These are phyloP conservation scores for Arthrobotrys entomopaga DNA, from an alignment of 2,329 filamentous ascomycete species.

Conservation along the genomic window DNA sequence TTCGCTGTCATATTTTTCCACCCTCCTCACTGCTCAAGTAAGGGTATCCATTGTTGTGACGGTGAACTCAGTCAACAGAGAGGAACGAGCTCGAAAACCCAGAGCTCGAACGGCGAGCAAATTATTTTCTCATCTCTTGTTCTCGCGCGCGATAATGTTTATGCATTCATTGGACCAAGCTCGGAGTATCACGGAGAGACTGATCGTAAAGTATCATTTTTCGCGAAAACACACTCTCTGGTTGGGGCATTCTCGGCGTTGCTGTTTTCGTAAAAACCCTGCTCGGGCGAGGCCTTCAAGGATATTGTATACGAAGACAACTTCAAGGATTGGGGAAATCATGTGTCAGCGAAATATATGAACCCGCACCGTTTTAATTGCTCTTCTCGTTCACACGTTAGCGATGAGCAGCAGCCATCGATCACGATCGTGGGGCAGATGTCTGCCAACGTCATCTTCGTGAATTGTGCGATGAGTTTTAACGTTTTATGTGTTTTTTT, in stretches of 20 bases:
- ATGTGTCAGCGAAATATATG: constrained; percentile 54
- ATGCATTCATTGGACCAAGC: constrained; percentile 24
- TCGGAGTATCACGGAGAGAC: constrained; percentile 55
- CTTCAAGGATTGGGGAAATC: constrained; percentile 50
- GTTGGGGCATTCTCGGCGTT: constrained; percentile 13
- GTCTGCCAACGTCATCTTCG: constrained; percentile 40
- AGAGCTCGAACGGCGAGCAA: constrained; percentile 44
- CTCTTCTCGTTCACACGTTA: constrained; percentile 32
- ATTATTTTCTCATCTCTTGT: constrained; percentile 33
- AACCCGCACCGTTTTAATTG: constrained; percentile 38
- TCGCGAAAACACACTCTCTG: constrained; percentile 39
- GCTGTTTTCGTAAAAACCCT: constrained; percentile 53
- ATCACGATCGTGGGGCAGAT: constrained; percentile 54
- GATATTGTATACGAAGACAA: constrained; percentile 55
- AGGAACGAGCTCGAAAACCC: constrained; percentile 43
- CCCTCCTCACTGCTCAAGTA: constrained; percentile 29
- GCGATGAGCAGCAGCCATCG: constrained; percentile 23
- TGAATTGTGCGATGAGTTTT: constrained; percentile 14
- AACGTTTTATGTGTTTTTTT: not conserved
- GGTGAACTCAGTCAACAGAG: constrained; percentile 13
- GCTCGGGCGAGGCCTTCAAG: constrained; percentile 45
- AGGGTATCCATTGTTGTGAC: constrained; percentile 22
- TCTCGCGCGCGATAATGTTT: constrained; percentile 24
- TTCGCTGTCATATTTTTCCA: constrained; percentile 17
- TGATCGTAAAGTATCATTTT: constrained; percentile 29